A percentile compares a stretch with the other conserved stretches of the same genome.
phyloP scores from a whole-genome alignment of 1,284 basidiomycete species.

The Cryptococcus sp. region DNA sequence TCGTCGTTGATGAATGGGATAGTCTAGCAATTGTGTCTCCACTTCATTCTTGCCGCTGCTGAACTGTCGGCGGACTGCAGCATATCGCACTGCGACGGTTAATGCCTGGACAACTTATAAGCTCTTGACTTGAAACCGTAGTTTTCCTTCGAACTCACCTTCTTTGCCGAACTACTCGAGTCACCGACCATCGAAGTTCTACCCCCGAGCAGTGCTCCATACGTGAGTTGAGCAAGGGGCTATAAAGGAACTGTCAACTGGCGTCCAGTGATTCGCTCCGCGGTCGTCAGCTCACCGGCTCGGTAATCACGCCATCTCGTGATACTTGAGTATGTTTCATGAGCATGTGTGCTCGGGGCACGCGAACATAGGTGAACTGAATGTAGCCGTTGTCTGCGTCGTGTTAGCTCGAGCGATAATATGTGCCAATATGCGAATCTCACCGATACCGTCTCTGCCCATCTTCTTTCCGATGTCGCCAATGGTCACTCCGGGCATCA shows the following conservation, averaged over 20 bases:
- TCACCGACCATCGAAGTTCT: slow-evolving; percentile 61
- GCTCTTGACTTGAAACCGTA: background rate
- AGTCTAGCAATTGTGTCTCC: slow-evolving; percentile 62
- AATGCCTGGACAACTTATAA: slow-evolving; percentile 48
- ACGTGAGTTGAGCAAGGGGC: slow-evolving; percentile 61
- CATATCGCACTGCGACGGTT: slow-evolving; percentile 61
- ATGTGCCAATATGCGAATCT: slow-evolving; percentile 5
- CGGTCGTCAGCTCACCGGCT: slow-evolving; percentile 35
- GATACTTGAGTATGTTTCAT: slow-evolving; percentile 63
- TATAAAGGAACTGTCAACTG: slow-evolving; percentile 36
- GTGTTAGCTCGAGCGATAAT: background rate
- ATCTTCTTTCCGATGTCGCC: slow-evolving; percentile 64
- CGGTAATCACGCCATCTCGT: slow-evolving; percentile 54
- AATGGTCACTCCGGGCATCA: slow-evolving; percentile 59
- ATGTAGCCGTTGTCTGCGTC: slow-evolving; percentile 56
- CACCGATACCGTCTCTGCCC: slow-evolving; percentile 60
- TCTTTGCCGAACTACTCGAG: slow-evolving; percentile 59
- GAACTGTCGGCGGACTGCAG: slow-evolving; percentile 61
- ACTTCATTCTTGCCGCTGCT: slow-evolving; percentile 53
- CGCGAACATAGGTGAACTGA: slow-evolving; percentile 61
- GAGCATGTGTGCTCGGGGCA: slow-evolving; percentile 61
- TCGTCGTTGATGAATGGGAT: slow-evolving; percentile 63
- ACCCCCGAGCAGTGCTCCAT: slow-evolving; percentile 61
- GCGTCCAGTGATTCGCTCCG: slow-evolving; percentile 9
- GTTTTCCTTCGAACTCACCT: slow-evolving; percentile 30